Conservation (phyloP, 2,329 filamentous ascomycete genomes). For the Aspergillus jensenii region DNA sequence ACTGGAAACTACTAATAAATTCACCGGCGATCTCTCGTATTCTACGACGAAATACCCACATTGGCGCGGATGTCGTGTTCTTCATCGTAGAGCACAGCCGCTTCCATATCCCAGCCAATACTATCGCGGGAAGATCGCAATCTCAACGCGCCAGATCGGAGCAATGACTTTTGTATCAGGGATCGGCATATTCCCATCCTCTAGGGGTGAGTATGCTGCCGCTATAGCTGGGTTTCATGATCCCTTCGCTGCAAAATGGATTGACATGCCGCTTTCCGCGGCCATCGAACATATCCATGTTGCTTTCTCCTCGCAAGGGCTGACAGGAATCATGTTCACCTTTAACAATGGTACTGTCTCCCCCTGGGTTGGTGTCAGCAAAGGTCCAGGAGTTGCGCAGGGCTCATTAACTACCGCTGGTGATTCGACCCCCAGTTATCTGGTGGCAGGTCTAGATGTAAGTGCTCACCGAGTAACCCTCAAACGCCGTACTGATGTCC, state of each 20-base stretch:
- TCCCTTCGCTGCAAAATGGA: not conserved
- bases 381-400: not conserved
- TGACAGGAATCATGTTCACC: conserved; percentile 8
- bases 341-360: not conserved
- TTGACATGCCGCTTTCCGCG: not conserved
- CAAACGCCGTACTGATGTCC: not conserved
- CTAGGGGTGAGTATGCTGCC: not conserved
- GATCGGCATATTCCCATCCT: not conserved
- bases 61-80: conserved; percentile 2
- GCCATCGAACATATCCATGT: not conserved
- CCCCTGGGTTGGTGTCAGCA: conserved; percentile 8
- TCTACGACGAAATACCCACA: not conserved
- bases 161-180: conserved; percentile 7
- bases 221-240: conserved; percentile 7
- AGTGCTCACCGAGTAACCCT: not conserved
- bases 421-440: not conserved
- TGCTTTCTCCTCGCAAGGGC: conserved; percentile 5
- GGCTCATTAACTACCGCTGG: not conserved
- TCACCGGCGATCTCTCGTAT: not conserved
- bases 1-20: not conserved
- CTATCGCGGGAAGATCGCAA: not conserved
- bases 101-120: not conserved
- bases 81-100: conserved; percentile 2
- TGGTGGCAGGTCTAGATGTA: conserved; percentile 11
- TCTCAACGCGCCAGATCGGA: conserved; percentile 11